A percentile compares a stretch with the other conserved stretches of the same genome.
Evolutionary conservation across 257 asterid species (phyloP).

Genomic region (Forsythia viridissima): DNA sequence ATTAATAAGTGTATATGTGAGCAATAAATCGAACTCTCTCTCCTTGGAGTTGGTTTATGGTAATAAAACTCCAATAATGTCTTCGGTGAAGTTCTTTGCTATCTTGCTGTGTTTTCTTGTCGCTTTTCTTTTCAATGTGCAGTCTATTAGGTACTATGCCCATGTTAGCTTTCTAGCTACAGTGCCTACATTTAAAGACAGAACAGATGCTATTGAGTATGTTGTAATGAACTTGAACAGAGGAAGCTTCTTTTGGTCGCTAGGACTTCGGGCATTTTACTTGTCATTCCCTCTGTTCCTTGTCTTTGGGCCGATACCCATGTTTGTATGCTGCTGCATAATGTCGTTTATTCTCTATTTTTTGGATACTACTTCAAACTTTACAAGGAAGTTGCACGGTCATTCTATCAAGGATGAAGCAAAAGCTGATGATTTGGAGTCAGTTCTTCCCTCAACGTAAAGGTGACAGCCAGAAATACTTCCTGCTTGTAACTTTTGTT

Average conservation of each 20-base stretch:
- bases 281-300: conserved; percentile 78
- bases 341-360: conserved; percentile 62
- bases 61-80: conserved; percentile 37
- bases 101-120: conserved; percentile 76
- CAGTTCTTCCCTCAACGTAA: conserved; percentile 25
- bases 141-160: conserved; percentile 74
- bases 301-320: conserved; percentile 73
- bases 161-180: conserved; percentile 81
- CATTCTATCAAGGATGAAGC: conserved; percentile 36
- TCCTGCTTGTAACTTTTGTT: background rate
- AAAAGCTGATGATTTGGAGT: conserved; percentile 39
- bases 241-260: conserved; percentile 81
- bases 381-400: conserved; percentile 54
- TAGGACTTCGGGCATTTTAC: conserved; percentile 76
- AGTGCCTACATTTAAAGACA: conserved; percentile 50
- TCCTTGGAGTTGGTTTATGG: conserved; percentile 45
- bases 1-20: conserved; percentile 74
- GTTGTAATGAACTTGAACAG: conserved; percentile 61
- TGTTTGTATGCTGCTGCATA: conserved; percentile 63
- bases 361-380: conserved; percentile 68
- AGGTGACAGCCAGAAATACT: background rate
- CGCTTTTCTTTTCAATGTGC: conserved; percentile 78
- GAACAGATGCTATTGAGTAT: conserved; percentile 58
- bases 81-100: conserved; percentile 64
- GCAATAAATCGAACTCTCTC: conserved; percentile 53